Base-by-base conservation (phyloP, 2,329 filamentous ascomycete genomes). In the Penicillium sp. region DNA sequence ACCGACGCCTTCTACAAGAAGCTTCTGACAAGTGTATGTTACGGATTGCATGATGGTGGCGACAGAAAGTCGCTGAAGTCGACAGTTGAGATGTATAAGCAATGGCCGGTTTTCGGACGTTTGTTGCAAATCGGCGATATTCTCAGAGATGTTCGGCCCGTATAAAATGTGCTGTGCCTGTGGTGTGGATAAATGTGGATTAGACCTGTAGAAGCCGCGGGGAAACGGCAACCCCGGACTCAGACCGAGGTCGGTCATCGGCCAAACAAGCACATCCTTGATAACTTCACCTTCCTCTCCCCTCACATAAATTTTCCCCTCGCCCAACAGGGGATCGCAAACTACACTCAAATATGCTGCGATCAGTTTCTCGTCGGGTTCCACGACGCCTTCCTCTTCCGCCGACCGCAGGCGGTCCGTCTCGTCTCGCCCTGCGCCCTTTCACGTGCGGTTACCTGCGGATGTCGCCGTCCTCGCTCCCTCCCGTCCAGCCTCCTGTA, bases 401-500 rank as follows among this genome's bases (percentile, higher is more conserved):
- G 21, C 56, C 65, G 41, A 65, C 64, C 53, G 62, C 68, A 49
- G 64, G 64, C 57, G 60, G 67, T 61, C 67, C 69, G 49, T 69
- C 69, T 41, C 71, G 69, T 46, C 47, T 73, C 45, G 67, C 71
- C 56, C 63, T 72, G 56, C 75, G 76, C 46, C 65, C 72, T 26
- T 75, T 79, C 66, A 71, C 75, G 52, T 72, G 75, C 73, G 74
- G 71, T 64, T 77, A 73, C 69, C 67, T 73, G 64, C 78, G 78
- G 71, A 88, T 90, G 86, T 80, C 87, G 44, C 79, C 82, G 23
- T 74, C 82, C 2, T 52, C 66, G 59, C 82, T 83, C 49, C 75
- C 83, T 50, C 73, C 85, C 13, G 85, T 89, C 48, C 75, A 86
- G 17, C 87, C 88, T 26, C 87, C 89, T 17, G 76, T 91, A 26